Base-by-base conservation (phyloP, 2,329 filamentous ascomycete species). In the Immersiporthe knoxdaviesiana region DNA sequence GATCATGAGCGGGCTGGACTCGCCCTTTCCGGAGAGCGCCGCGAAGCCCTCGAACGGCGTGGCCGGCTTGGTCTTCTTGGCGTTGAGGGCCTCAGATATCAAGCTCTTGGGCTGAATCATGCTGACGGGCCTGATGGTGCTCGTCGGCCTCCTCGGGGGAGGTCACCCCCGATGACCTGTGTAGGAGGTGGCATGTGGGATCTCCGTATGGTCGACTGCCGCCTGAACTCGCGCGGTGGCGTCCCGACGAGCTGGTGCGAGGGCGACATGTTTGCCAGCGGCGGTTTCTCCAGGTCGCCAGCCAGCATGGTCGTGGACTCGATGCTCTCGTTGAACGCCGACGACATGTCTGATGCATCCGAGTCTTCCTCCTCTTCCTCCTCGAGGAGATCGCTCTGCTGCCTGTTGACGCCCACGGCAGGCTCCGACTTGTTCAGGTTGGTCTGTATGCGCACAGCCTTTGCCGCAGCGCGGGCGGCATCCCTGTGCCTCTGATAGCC, bases 11-110 rank as follows among this genome's bases (percentile, higher is more conserved):
- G 92, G 92, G 63, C 90, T 92, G 8, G 91, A 87, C 71, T 94
- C 92, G 24, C 91, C 92, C 76, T 94, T 90, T 0, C 92, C 93
- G 68, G 90, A 93, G 50, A 93, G 84, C 21, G 90, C 87, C 1
- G 91, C 92, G 78, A 93, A 96, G 32, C 87, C 86, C 74, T 94
- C 91, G 72, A 95, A 90, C 0, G 92, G 92, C 75, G 91, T 88
- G 7, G 87, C 86, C 10, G 87, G 85, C 73, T 91, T 91, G 1
- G 89, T 85, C 73, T 91, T 88, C 77, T 91, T 92, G 39, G 90
- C 90, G 74, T 91, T 91, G 32, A 95, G 83, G 6, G 90, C 89
- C 66, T 90, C 90, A 0, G 91, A 91, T 30, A 94, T 81, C 63
- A 92, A 80, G 78, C 91, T 93, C 71, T 88, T 88, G 1, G 91